Evolutionary conservation across 1,139 yeast species (phyloP).

Genomic region (Pichia inconspicua): DNA sequence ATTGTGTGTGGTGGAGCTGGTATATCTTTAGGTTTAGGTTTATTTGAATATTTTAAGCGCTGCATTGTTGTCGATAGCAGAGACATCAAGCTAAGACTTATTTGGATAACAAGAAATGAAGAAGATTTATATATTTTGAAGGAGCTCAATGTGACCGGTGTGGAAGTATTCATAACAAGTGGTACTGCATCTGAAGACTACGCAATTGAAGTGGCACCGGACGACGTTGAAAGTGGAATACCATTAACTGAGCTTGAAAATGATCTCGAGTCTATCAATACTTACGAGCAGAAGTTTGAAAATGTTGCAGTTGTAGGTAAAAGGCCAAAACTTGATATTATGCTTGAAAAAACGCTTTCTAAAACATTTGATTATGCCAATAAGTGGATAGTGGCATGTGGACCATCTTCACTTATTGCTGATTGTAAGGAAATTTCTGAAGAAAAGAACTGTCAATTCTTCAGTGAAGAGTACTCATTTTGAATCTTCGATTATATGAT

Average conservation of each 20-base stretch:
- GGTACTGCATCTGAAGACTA: conserved; percentile 5
- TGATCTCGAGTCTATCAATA: conserved; percentile 4
- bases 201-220: conserved; percentile 3
- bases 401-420: conserved; percentile 47
- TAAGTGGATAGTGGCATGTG: conserved; percentile 64
- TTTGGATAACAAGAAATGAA: conserved; percentile 48
- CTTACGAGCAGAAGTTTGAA: conserved; percentile 6
- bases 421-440: conserved; percentile 42
- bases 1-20: conserved; percentile 86
- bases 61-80: conserved; percentile 15
- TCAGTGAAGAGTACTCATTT: conserved; percentile 36
- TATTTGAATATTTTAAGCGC: conserved; percentile 35
- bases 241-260: conserved; percentile 4
- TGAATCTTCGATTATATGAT: too few relatives aligned
- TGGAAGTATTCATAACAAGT: conserved; percentile 32
- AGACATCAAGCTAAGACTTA: conserved; percentile 26
- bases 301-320: conserved; percentile 9
- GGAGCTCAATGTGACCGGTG: conserved; percentile 28
- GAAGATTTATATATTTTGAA: conserved; percentile 38
- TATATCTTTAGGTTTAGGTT: conserved; percentile 64
- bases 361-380: conserved; percentile 29
- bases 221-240: conserved; percentile 1
- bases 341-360: conserved; percentile 27
- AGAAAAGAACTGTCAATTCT: conserved; percentile 31
- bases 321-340: conserved; percentile 33